These are phyloP conservation scores for Aspergillus asperescens DNA, from an alignment of 495 filamentous ascomycete genomes.

Conservation along the genomic window DNA sequence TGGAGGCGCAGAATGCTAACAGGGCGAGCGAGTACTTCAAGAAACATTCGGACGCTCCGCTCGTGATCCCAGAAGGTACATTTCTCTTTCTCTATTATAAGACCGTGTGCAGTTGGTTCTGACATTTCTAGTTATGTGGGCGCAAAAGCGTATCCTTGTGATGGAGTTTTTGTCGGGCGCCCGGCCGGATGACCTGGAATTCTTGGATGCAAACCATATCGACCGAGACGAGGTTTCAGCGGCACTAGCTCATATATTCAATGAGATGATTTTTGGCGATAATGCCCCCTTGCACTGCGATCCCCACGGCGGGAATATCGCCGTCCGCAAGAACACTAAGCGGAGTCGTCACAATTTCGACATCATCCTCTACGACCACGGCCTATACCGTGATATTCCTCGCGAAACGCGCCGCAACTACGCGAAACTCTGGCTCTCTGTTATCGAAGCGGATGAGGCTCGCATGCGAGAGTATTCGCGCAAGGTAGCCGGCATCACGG, in stretches of 20 bases:
- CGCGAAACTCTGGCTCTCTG: conserved; percentile 95
- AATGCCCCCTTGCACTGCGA: conserved; percentile 92
- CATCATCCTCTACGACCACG: conserved; percentile 97
- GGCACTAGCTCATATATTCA: conserved; percentile 87
- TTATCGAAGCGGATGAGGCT: conserved; percentile 79
- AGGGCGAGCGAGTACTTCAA: conserved; percentile 74
- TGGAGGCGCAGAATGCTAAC: conserved; percentile 81
- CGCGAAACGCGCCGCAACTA: conserved; percentile 72
- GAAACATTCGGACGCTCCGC: conserved; percentile 59
- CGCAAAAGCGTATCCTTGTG: conserved; percentile 80
- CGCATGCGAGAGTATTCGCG: conserved; percentile 83
- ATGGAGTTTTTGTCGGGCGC: conserved; percentile 91
- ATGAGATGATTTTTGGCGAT: conserved; percentile 98
- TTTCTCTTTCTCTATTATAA: neutral
- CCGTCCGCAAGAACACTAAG: conserved; percentile 67
- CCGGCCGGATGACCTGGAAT: conserved; percentile 85
- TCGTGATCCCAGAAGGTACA: conserved; percentile 74
- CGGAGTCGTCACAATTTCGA: conserved; percentile 78
- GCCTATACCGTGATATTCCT: conserved; percentile 91
- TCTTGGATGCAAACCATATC: conserved; percentile 78
- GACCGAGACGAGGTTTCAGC: conserved; percentile 96
- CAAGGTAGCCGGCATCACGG: conserved; percentile 82
- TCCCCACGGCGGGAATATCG: conserved; percentile 95
- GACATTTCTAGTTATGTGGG: conserved; percentile 73
- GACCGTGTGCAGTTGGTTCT: conserved; percentile 14